phyloP scores from a whole-genome alignment of 345 rosid species.

The Salix udensis region DNA sequence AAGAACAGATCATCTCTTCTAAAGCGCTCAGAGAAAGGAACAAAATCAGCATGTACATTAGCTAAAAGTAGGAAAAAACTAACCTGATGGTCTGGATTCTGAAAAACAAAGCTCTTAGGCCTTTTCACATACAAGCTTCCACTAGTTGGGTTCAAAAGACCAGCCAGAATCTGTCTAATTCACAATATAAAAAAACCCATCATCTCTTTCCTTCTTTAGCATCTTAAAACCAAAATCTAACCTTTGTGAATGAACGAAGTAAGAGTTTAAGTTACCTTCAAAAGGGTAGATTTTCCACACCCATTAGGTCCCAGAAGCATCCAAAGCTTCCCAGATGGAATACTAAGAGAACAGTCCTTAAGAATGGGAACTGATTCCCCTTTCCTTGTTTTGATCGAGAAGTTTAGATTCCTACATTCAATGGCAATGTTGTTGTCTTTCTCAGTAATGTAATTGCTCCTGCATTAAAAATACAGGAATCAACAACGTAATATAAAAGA shows the following conservation, averaged over 20 bases:
- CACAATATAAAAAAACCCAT: not conserved
- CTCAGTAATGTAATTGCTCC: conserved; percentile 36
- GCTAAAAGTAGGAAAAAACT: not conserved
- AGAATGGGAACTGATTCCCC: conserved; percentile 58
- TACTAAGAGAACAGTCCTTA: conserved; percentile 60
- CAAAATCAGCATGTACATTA: too few species aligned
- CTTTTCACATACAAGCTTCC: conserved; percentile 54
- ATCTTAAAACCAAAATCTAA: not conserved
- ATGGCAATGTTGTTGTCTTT: conserved; percentile 27
- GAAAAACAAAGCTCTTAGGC: conserved; percentile 84
- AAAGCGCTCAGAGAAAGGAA: too few species aligned
- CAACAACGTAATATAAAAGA: not conserved
- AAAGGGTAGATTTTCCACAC: conserved; percentile 93
- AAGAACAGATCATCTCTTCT: too few species aligned
- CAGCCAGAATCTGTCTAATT: conserved; percentile 72
- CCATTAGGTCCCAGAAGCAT: conserved; percentile 98
- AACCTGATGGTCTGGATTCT: conserved; percentile 96
- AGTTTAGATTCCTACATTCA: conserved; percentile 61
- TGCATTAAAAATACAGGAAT: conserved; percentile 11
- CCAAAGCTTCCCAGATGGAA: conserved; percentile 84
- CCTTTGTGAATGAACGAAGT: not conserved
- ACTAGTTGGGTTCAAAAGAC: conserved; percentile 65
- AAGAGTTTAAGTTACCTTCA: conserved; percentile 51
- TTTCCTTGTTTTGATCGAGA: conserved; percentile 55
- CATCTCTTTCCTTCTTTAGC: not conserved